phyloP scores from a whole-genome alignment of 495 filamentous ascomycete species.

The Xylaria venustula region DNA sequence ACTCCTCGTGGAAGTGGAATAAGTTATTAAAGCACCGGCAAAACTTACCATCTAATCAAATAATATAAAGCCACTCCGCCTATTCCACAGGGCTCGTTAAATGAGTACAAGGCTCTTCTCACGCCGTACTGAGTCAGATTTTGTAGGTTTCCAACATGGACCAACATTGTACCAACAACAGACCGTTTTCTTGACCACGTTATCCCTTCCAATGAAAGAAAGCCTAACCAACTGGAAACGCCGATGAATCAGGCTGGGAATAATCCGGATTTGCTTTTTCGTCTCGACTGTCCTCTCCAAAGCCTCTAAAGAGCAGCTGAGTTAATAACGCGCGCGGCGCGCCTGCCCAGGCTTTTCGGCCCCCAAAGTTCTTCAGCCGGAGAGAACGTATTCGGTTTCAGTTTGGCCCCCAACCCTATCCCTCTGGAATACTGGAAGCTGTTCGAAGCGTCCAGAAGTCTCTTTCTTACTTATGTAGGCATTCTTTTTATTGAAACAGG shows the following conservation, averaged over 20 bases:
- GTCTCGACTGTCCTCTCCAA: conserved; percentile 1
- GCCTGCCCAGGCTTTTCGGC: neutral
- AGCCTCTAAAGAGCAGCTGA: neutral
- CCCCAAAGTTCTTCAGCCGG: neutral
- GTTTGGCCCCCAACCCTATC: neutral
- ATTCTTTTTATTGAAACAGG: neutral
- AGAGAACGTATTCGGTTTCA: neutral
- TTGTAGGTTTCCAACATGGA: no score
- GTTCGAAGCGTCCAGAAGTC: neutral
- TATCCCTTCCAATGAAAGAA: neutral
- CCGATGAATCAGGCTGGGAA: neutral
- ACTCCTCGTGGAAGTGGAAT: neutral
- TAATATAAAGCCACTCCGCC: no score
- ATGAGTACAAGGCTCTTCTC: no score
- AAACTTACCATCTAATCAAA: no score
- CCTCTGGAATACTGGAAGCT: neutral
- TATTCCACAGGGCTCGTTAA: no score
- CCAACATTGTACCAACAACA: no score
- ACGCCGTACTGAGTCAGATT: no score
- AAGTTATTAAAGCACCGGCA: neutral
- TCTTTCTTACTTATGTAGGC: neutral
- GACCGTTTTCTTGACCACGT: neutral
- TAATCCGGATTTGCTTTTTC: neutral
- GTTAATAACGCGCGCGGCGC: neutral
- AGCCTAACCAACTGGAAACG: neutral